Conservation (phyloP, 495 filamentous ascomycete species). For the Ascodesmis nigricans region DNA sequence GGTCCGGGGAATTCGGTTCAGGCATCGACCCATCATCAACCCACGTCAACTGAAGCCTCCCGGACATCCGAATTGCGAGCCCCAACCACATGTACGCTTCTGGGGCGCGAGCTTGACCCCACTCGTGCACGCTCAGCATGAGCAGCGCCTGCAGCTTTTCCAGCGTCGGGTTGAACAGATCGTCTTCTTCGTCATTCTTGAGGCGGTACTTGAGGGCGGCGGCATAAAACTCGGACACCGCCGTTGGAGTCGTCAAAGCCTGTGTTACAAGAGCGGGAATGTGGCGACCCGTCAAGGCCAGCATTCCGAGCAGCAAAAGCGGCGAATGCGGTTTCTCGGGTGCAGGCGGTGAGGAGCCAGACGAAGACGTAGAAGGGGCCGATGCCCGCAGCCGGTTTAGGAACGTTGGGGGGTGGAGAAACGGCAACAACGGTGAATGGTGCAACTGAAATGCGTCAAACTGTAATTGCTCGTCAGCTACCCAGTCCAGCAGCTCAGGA, state of each 20-base stretch:
- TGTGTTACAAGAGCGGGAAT: conserved; percentile 44
- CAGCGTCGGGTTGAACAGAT: conserved; percentile 36
- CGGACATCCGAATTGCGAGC: conserved; percentile 41
- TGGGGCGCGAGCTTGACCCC: conserved; percentile 51
- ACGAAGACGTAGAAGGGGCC: conserved; percentile 12
- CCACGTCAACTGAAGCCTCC: conserved; percentile 17
- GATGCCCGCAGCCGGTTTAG: conserved; percentile 33
- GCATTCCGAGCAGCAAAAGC: conserved; percentile 52
- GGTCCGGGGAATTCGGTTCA: conserved; percentile 2
- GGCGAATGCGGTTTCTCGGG: conserved; percentile 25
- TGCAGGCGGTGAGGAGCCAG: conserved; percentile 13
- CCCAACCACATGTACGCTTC: conserved; percentile 63
- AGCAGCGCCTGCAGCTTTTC: conserved; percentile 54
- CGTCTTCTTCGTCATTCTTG: conserved; percentile 19
- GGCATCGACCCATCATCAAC: conserved; percentile 12
- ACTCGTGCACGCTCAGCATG: conserved; percentile 70
- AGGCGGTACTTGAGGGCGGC: conserved; percentile 32
- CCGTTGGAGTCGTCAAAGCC: conserved; percentile 30
- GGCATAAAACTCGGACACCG: conserved; percentile 61
- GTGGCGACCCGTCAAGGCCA: conserved; percentile 61
- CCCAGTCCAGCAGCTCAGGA: conserved; percentile 1
- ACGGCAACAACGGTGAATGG: conserved; percentile 62
- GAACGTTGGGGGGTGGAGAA: conserved; percentile 59
- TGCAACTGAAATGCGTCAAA: conserved; percentile 68
- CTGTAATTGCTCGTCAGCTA: conserved; percentile 22